Evolutionary conservation across 2,329 filamentous ascomycete genomes (phyloP).

Genomic region (Metarhizium sp.): DNA sequence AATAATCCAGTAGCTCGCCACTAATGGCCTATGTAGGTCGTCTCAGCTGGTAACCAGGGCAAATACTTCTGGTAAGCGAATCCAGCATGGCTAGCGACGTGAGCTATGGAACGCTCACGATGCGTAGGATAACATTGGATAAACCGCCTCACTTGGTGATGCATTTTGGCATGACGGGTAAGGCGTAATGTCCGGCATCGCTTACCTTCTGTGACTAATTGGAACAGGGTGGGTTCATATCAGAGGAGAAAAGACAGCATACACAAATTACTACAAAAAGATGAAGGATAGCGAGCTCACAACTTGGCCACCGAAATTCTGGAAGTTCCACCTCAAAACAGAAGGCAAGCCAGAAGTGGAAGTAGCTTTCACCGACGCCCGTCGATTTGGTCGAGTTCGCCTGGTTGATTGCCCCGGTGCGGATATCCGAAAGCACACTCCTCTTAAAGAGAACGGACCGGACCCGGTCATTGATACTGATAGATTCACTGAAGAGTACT

Average conservation of each 20-base stretch:
- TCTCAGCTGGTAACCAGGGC: conserved; percentile 71
- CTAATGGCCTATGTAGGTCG: conserved; percentile 27
- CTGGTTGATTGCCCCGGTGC: conserved; percentile 72
- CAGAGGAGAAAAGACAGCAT: conserved; percentile 64
- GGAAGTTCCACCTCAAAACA: conserved; percentile 74
- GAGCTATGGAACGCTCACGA: background rate
- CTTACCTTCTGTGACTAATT: conserved; percentile 5
- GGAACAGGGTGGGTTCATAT: conserved; percentile 74
- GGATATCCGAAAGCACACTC: conserved; percentile 65
- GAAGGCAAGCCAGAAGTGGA: conserved; percentile 41
- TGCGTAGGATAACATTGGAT: conserved; percentile 44
- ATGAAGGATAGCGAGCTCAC: conserved; percentile 48
- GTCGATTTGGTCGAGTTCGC: conserved; percentile 69
- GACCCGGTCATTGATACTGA: conserved; percentile 82
- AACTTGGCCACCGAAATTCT: conserved; percentile 80
- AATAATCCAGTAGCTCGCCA: background rate
- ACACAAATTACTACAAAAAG: conserved; percentile 74
- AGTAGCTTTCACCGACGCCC: conserved; percentile 75
- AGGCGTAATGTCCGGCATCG: background rate
- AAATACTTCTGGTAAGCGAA: conserved; percentile 80
- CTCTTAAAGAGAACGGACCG: conserved; percentile 84
- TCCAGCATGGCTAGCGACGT: background rate
- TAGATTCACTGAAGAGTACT: conserved; percentile 65
- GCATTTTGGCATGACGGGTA: conserved; percentile 70
- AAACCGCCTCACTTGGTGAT: conserved; percentile 79